Percentiles rank a stretch among this genome's conserved stretches.
Evolutionary conservation across 306 rosid species (phyloP).

Genomic region (Luffa aegyptiaca): DNA sequence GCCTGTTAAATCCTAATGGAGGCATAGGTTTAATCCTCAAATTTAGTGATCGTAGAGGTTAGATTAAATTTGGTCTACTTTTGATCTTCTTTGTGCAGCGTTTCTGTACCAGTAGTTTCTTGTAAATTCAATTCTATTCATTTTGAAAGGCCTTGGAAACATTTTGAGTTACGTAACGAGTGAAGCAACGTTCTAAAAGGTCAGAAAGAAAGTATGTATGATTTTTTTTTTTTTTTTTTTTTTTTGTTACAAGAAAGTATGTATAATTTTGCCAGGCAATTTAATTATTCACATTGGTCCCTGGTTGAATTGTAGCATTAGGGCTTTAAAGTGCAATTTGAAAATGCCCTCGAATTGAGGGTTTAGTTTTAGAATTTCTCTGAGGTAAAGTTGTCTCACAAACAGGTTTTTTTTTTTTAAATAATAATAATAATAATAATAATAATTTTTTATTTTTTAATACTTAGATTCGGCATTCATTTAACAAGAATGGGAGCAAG

Average conservation of each 20-base stretch:
- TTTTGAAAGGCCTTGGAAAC: background rate
- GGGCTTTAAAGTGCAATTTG: background rate
- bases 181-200: background rate
- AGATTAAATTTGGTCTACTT: no score
- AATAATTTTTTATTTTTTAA: no score
- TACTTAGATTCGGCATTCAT: no score
- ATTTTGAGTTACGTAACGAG: no score
- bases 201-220: background rate
- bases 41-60: background rate
- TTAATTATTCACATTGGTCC: no score
- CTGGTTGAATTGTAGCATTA: no score
- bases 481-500: no score
- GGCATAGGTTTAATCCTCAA: background rate
- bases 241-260: no score
- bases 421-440: no score
- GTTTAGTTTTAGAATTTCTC: background rate
- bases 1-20: background rate
- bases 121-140: background rate
- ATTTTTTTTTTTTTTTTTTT: no score
- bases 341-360: background rate
- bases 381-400: no score
- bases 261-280: background rate
- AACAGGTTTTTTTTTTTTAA: no score
- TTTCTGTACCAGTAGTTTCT: background rate
- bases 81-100: background rate